Evolutionary conservation across 1,284 basidiomycete genomes (phyloP).

Genomic region (Serendipita sp.): DNA sequence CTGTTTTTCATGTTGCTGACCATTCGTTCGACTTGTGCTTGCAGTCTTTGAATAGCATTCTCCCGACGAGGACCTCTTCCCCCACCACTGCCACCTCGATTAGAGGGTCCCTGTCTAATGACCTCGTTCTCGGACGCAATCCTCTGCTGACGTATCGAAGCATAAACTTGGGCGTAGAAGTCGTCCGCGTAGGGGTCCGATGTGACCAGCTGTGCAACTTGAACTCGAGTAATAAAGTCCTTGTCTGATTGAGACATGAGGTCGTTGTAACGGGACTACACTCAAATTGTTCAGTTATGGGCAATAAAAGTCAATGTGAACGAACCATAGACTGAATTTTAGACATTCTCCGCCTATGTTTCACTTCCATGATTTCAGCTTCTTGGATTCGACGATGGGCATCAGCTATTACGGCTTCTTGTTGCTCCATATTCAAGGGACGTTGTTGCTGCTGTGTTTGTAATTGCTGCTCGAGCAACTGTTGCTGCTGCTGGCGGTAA

Average conservation of each 20-base stretch:
- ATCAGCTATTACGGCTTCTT: slow-evolving; percentile 55
- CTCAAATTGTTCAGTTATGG: slow-evolving; percentile 7
- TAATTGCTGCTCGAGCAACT: slow-evolving; percentile 11
- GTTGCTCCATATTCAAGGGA: slow-evolving; percentile 34
- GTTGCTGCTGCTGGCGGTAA: slow-evolving; percentile 13
- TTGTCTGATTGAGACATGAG: slow-evolving; percentile 98
- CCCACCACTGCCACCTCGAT: slow-evolving; percentile 68
- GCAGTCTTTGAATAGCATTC: slow-evolving; percentile 94
- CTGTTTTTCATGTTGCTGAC: slow-evolving; percentile 82
- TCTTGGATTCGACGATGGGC: slow-evolving; percentile 79
- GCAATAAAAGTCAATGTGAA: slow-evolving; percentile 10
- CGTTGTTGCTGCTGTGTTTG: slow-evolving; percentile 14
- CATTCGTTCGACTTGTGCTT: slow-evolving; percentile 91
- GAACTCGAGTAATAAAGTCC: slow-evolving; percentile 98
- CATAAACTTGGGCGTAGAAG: slow-evolving; percentile 95
- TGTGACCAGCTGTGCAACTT: slow-evolving; percentile 93
- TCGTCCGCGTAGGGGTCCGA: slow-evolving; percentile 96
- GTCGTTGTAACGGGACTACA: slow-evolving; percentile 89
- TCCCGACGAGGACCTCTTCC: slow-evolving; percentile 59
- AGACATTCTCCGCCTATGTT: slow-evolving; percentile 59
- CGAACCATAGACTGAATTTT: slow-evolving; percentile 78
- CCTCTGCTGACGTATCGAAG: slow-evolving; percentile 67
- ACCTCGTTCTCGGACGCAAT: slow-evolving; percentile 54
- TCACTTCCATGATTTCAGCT: slow-evolving; percentile 74
- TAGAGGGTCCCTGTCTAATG: slow-evolving; percentile 65